Base-by-base conservation (phyloP, 1,284 basidiomycete genomes). In the Fomitopsis palustris region DNA sequence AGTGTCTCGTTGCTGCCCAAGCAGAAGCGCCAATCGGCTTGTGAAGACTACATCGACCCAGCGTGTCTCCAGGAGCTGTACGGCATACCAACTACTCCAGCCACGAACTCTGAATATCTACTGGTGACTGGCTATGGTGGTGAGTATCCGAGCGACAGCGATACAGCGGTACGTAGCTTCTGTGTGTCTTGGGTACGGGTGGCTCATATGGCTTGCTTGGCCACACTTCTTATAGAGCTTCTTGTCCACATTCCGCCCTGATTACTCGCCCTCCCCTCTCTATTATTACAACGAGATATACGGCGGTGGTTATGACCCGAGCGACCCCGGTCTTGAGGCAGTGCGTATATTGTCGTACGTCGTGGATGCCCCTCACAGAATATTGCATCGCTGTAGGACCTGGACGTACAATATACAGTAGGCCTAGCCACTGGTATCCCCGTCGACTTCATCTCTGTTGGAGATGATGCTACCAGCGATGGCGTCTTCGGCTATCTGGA, bases 381-480 rank as follows among this genome's bases (percentile, higher is more conserved):
- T 54, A 41, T 17, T 9, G 29, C 17, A 16, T 31, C 21, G 21
- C 42, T 4, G 21, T 37, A 68, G 52, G 84, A 86, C 66, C 74
- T 88, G 12, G 85, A 88, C 64, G 81, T 86, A 41, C 84, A 89
- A 72, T 87, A 87, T 62, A 81, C 84, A 3, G 78, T 78, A 19
- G 85, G 81, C 21, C 70, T 89, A 10, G 69, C 69, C n/a, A 65
- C 66, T 1, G 67, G 59, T 23, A 66, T 70, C 7, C 68, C 66
- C 6, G 63, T 62, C 4, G 49, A 57, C 8, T 87, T 69, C 61
- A 63, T 68, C 60, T 82, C 73, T 82, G 83, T 75, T 78, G 82
- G 78, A 75, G 64, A 68, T 3, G 43, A 65, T 55, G 60, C 59
- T 69, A 37, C 61, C 43, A 59, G 16, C 12, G 35, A 67, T 45